These are phyloP conservation scores for Leptographium wingfieldii DNA, from an alignment of 2,329 filamentous ascomycete species.

Conservation along the genomic window DNA sequence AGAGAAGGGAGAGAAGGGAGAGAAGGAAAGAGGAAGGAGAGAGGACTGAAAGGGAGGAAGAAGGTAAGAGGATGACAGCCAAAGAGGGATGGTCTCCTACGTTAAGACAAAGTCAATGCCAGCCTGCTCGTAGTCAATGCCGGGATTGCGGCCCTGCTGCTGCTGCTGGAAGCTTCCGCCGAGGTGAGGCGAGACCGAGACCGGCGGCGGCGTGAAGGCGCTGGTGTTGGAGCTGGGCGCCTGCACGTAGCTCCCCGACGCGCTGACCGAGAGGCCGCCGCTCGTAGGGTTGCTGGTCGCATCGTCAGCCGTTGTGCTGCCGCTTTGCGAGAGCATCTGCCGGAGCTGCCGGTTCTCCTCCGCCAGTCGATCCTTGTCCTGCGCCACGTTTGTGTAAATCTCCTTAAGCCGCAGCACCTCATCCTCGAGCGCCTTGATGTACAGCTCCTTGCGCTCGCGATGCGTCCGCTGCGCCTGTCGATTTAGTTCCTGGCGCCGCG, in stretches of 20 bases:
- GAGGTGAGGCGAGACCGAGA: conserved; percentile 9
- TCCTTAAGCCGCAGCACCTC: conserved; percentile 85
- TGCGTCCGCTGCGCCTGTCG: conserved; percentile 90
- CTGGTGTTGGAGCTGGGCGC: conserved; percentile 27
- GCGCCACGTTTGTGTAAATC: conserved; percentile 58
- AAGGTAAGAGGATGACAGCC: background rate
- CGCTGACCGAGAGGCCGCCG: conserved; percentile 40
- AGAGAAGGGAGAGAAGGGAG: background rate
- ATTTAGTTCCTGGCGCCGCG: conserved; percentile 84
- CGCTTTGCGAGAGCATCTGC: conserved; percentile 39
- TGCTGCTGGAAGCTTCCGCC: conserved; percentile 3
- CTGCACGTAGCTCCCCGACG: conserved; percentile 48
- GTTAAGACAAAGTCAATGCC: conserved; percentile 86
- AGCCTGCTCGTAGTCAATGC: conserved; percentile 64
- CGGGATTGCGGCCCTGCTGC: conserved; percentile 21
- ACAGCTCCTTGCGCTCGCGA: conserved; percentile 89
- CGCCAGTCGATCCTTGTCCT: conserved; percentile 62
- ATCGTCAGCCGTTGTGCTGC: conserved; percentile 24
- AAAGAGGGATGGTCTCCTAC: conserved; percentile 43
- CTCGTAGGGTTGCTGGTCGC: conserved; percentile 33
- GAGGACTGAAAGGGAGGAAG: background rate
- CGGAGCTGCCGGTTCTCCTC: conserved; percentile 72
- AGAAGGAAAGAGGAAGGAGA: background rate
- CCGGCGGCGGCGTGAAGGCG: conserved; percentile 33
- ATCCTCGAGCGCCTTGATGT: conserved; percentile 87